Conservation (phyloP, 164 flowering plant species). For the Aristolochia californica region DNA sequence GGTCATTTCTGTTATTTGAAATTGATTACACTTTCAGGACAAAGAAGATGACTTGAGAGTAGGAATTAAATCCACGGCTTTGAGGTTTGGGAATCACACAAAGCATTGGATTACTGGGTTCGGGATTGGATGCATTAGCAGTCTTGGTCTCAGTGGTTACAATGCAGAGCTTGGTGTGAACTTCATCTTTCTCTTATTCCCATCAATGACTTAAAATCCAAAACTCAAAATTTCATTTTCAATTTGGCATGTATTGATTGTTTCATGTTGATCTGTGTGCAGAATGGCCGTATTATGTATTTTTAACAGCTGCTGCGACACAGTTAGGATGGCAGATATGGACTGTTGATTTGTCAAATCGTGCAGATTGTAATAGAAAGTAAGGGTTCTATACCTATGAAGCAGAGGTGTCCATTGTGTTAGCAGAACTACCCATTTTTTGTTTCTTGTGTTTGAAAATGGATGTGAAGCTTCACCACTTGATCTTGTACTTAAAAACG, state of each 20-base stretch:
- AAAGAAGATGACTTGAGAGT: constrained; percentile 95
- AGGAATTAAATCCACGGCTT: constrained; percentile 95
- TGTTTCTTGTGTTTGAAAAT: not conserved
- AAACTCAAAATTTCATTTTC: not conserved
- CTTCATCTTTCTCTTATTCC: not conserved
- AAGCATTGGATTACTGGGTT: constrained; percentile 74
- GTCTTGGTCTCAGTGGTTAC: constrained; percentile 70
- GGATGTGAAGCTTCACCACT: not conserved
- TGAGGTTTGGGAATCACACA: constrained; percentile 79
- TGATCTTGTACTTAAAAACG: no score
- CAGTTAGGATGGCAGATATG: constrained; percentile 89
- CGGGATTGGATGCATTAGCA: constrained; percentile 58
- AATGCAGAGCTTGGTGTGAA: constrained; percentile 69
- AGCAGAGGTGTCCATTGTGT: not conserved
- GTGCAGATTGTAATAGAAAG: constrained; percentile 84
- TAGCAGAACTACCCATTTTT: not conserved
- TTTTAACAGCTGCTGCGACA: constrained; percentile 57
- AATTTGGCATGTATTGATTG: not conserved
- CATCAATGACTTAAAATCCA: not conserved
- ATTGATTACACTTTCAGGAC: constrained; percentile 39
- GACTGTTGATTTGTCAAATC: constrained; percentile 70
- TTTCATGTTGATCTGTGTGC: constrained; percentile 10
- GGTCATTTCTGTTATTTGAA: not conserved
- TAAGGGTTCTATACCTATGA: constrained; percentile 17
- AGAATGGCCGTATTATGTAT: constrained; percentile 89